Evolutionary conservation across 371 early-diverging fungal genomes (phyloP).

Genomic region (Circinella umbellata): DNA sequence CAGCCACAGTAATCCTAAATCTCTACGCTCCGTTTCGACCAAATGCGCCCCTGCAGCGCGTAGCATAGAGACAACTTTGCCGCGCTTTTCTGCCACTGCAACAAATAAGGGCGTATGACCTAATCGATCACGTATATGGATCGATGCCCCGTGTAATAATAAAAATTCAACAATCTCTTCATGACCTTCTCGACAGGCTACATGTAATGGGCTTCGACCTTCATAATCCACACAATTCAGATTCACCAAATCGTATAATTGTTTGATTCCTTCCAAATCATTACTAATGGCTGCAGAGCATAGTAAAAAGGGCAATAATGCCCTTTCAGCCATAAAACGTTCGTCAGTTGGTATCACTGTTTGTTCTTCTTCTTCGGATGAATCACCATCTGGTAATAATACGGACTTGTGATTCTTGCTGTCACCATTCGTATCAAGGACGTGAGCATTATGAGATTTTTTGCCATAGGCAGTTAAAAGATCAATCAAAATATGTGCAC

Average conservation of each 20-base stretch:
- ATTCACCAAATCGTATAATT: constrained; percentile 60
- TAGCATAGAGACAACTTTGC: constrained; percentile 70
- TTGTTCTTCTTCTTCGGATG: constrained; percentile 12
- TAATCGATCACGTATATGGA: constrained; percentile 89
- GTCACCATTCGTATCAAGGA: no score
- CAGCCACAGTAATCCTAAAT: constrained; percentile 58
- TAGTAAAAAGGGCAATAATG: constrained; percentile 84
- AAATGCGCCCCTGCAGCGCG: constrained; percentile 90
- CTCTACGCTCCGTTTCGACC: constrained; percentile 76
- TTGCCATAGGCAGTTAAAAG: constrained; percentile 44
- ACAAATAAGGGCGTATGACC: constrained; percentile 93
- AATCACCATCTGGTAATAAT: neutral
- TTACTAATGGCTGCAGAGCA: constrained; percentile 88
- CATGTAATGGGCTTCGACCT: constrained; percentile 84
- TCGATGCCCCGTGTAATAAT: constrained; percentile 84
- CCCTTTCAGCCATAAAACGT: constrained; percentile 71
- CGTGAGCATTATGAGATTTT: no score
- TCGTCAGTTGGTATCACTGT: constrained; percentile 50
- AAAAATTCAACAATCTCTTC: constrained; percentile 73
- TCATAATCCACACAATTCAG: constrained; percentile 88
- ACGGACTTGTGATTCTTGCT: no score
- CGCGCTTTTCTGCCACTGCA: constrained; percentile 68
- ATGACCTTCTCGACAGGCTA: constrained; percentile 86
- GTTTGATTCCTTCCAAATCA: constrained; percentile 78
- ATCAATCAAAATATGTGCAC: constrained; percentile 57